Conservation (phyloP, 2,329 filamentous ascomycete species). For the Phoma herbarum region DNA sequence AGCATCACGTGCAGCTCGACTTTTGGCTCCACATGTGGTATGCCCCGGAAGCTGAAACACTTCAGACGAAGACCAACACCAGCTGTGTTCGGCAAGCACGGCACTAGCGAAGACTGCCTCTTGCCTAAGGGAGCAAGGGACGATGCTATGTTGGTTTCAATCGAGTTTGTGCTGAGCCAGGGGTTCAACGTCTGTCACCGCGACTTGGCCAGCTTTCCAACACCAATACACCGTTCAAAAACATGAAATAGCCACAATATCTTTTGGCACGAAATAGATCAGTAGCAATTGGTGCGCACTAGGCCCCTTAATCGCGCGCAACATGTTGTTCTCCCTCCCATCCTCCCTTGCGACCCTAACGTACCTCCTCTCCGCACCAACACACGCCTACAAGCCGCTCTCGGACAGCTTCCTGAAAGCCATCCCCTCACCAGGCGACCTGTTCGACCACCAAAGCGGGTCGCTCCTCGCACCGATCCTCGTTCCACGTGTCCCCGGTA, state of each 20-base stretch:
- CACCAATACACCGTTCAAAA: conserved; percentile 2
- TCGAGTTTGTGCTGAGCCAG: conserved; percentile 27
- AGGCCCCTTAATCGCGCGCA: not conserved
- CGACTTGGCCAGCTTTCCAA: conserved; percentile 5
- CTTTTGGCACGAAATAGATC: not conserved
- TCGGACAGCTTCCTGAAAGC: conserved; percentile 77
- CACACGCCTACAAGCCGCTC: conserved; percentile 66
- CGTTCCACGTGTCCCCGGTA: conserved; percentile 87
- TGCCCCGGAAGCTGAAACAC: conserved; percentile 17
- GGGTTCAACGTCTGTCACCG: conserved; percentile 3
- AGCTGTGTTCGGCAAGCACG: conserved; percentile 26
- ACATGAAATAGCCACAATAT: conserved; percentile 3
- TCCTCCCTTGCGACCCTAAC: conserved; percentile 24
- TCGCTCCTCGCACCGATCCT: conserved; percentile 85
- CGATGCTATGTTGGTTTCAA: conserved; percentile 31
- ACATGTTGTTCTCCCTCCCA: conserved; percentile 30
- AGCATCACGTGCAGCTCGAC: conserved; percentile 13
- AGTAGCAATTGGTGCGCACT: not conserved
- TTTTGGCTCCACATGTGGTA: not conserved
- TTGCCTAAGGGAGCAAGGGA: conserved; percentile 26
- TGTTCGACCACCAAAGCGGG: conserved; percentile 81
- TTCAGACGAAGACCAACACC: conserved; percentile 12
- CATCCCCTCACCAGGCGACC: conserved; percentile 74
- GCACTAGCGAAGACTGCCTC: conserved; percentile 22
- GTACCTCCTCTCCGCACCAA: conserved; percentile 26